Percentiles rank a stretch among this genome's conserved stretches.
Conservation (phyloP, 805 yeast genomes). For the Candida tammaniensis region DNA sequence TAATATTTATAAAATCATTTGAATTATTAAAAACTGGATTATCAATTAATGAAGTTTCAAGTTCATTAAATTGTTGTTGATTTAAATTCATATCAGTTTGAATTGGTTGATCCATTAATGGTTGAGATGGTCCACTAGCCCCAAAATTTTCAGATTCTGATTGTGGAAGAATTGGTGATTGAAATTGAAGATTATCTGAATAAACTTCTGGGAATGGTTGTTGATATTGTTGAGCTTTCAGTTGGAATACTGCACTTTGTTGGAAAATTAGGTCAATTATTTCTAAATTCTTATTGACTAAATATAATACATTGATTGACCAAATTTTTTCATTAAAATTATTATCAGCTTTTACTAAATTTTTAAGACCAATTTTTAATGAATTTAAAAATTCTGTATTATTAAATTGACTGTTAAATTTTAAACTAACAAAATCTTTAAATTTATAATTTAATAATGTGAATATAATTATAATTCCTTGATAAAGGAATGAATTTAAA, state of each 20-base stretch:
- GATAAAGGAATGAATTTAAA: slow-evolving; percentile 48
- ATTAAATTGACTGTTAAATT: slow-evolving; percentile 9
- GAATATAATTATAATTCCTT: slow-evolving; percentile 50
- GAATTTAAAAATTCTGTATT: slow-evolving; percentile 17
- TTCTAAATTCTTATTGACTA: slow-evolving; percentile 28
- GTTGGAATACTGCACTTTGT: slow-evolving; percentile 13
- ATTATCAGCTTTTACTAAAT: slow-evolving; percentile 22
- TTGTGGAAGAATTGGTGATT: not conserved
- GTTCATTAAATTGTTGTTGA: slow-evolving; percentile 1
- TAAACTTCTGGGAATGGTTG: not conserved
- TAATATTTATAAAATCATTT: slow-evolving; percentile 32
- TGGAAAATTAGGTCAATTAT: slow-evolving; percentile 24
- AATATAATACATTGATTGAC: slow-evolving; percentile 32
- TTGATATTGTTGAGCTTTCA: not conserved
- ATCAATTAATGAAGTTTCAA: slow-evolving; percentile 1
- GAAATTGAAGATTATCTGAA: not conserved
- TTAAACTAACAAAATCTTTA: slow-evolving; percentile 14
- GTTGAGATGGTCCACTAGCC: too few relatives aligned
- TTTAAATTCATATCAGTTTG: not conserved
- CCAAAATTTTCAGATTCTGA: too few relatives aligned
- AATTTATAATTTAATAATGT: slow-evolving; percentile 46
- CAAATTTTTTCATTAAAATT: slow-evolving; percentile 26
- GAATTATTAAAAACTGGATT: slow-evolving; percentile 27
- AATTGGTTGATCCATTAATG: not conserved
- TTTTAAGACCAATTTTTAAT: slow-evolving; percentile 22